Conservation (phyloP, 2,329 filamentous ascomycete genomes). For the Penicillium vulpinum region DNA sequence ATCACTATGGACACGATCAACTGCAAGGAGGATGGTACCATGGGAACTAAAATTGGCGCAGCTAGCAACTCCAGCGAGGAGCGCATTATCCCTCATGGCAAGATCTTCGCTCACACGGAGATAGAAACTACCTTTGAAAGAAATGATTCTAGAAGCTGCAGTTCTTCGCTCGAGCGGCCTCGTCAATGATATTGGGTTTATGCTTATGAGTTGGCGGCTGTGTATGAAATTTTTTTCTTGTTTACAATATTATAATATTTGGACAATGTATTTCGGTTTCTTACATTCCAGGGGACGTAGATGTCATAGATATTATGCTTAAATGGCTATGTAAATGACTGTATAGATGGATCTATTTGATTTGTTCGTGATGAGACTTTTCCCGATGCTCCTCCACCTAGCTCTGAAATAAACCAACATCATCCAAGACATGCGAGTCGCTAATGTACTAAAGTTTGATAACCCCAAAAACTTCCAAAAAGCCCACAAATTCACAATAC, state of each 20-base stretch:
- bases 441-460: not conserved
- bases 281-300: not conserved
- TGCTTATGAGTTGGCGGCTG: not conserved
- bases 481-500: not conserved
- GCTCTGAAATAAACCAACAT: not conserved
- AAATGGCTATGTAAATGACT: not conserved
- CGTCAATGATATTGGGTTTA: constrained; percentile 2
- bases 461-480: not conserved
- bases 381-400: not conserved
- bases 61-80: constrained; percentile 30
- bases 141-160: constrained; percentile 3
- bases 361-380: not conserved
- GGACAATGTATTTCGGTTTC: constrained; percentile 4
- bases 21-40: constrained; percentile 14
- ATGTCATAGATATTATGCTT: not conserved
- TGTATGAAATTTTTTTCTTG: not conserved
- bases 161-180: constrained; percentile 14
- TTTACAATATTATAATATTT: constrained; percentile 9
- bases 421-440: not conserved
- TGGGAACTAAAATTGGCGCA: constrained; percentile 27
- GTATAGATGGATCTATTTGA: not conserved
- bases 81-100: constrained; percentile 33
- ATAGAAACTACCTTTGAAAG: constrained; percentile 35
- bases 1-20: constrained; percentile 22
- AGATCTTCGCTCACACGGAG: constrained; percentile 34